A percentile compares a stretch with the other conserved stretches of the same genome.
These are phyloP conservation scores for Pyronema omphalodes DNA, from an alignment of 495 filamentous ascomycete genomes.

Conservation along the genomic window DNA sequence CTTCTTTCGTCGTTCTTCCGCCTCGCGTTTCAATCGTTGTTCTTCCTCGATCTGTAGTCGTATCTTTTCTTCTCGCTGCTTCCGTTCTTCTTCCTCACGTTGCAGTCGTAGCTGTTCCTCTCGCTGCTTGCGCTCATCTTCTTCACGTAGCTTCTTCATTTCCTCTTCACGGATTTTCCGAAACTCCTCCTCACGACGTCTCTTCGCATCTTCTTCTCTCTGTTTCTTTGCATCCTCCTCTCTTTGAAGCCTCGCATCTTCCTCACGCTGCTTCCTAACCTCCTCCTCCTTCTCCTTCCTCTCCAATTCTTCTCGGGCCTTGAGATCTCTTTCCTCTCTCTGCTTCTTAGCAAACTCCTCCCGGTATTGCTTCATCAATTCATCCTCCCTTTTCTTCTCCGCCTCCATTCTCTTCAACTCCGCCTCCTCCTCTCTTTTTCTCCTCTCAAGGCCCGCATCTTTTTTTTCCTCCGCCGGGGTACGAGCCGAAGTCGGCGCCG, in stretches of 20 bases:
- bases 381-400: conserved; percentile 28
- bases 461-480: conserved; percentile 2
- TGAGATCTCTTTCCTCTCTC: conserved; percentile 29
- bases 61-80: conserved; percentile 34
- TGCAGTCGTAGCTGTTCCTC: conserved; percentile 50
- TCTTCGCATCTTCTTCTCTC: conserved; percentile 7
- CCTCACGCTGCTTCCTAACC: conserved; percentile 18
- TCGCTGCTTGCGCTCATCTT: conserved; percentile 41
- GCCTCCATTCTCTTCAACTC: conserved; percentile 1
- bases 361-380: conserved; percentile 40
- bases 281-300: conserved; percentile 16
- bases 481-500: neutral
- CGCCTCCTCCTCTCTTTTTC: conserved; percentile 32
- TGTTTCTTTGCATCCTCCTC: conserved; percentile 36
- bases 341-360: conserved; percentile 25
- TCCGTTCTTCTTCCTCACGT: conserved; percentile 56
- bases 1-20: neutral
- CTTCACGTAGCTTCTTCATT: conserved; percentile 44
- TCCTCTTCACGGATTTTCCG: conserved; percentile 72
- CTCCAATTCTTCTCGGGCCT: conserved; percentile 33
- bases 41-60: conserved; percentile 40
- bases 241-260: conserved; percentile 38
- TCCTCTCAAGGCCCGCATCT: conserved; percentile 31
- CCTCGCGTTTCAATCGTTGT: neutral
- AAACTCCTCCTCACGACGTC: conserved; percentile 37